phyloP scores from a whole-genome alignment of 305 asterid genomes.

The Solanum hybrid region DNA sequence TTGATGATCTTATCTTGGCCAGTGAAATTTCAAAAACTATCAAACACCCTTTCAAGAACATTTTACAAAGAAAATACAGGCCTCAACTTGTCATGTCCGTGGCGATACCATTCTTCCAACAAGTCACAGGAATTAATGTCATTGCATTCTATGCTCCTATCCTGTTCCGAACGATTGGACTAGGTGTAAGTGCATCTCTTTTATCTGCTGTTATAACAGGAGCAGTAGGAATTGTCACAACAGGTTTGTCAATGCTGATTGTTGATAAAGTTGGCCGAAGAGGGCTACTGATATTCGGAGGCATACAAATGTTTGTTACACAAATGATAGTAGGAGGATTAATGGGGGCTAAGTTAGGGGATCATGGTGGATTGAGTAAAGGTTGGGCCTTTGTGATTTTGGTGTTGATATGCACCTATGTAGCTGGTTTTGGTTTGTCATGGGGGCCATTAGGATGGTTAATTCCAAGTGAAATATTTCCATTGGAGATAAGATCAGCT shows the following conservation, averaged over 20 bases:
- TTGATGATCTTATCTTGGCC: conserved; percentile 50
- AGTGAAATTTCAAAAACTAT: conserved; percentile 23
- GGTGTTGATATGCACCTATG: conserved; percentile 39
- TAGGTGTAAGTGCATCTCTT: conserved; percentile 64
- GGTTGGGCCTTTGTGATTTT: conserved; percentile 27
- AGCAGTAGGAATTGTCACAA: conserved; percentile 30
- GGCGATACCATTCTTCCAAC: conserved; percentile 68
- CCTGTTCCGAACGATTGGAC: conserved; percentile 49
- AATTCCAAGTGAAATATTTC: conserved; percentile 61
- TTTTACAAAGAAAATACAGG: conserved; percentile 30
- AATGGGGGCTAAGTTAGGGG: conserved; percentile 44
- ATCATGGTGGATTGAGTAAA: conserved; percentile 35
- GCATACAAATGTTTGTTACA: conserved; percentile 33
- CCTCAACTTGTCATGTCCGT: conserved; percentile 75
- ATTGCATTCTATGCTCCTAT: conserved; percentile 65
- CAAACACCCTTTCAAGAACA: conserved; percentile 28
- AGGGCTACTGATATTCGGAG: conserved; percentile 32
- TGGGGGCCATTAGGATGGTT: conserved; percentile 85
- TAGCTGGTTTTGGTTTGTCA: conserved; percentile 62
- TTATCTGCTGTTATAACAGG: conserved; percentile 48
- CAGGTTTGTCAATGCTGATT: conserved; percentile 30
- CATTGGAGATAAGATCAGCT: conserved; percentile 53
- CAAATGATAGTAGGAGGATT: conserved; percentile 39
- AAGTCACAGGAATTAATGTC: conserved; percentile 68
- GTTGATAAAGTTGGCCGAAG: conserved; percentile 54